phyloP scores from a whole-genome alignment of 1,284 basidiomycete genomes.

The Meripilus lineatus region DNA sequence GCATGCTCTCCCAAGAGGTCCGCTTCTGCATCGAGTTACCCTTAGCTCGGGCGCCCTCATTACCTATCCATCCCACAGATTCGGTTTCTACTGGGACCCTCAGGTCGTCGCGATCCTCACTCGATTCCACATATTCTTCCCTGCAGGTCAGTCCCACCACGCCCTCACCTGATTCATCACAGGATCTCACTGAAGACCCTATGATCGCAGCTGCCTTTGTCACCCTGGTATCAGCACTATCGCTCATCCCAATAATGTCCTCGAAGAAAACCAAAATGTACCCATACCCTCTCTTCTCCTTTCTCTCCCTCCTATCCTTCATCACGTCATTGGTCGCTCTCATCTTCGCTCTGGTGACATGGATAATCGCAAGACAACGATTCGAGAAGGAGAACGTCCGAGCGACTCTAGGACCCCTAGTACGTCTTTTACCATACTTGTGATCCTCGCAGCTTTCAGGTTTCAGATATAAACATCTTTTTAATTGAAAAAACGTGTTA shows the following conservation, averaged over 20 bases:
- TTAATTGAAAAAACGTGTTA: no score
- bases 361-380: constrained; percentile 17
- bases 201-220: constrained; percentile 21
- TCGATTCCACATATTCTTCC: constrained; percentile 23
- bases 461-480: no score
- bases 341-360: constrained; percentile 22
- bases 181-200: background rate
- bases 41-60: background rate
- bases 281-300: constrained; percentile 20
- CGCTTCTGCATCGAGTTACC: constrained; percentile 3
- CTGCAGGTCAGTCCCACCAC: constrained; percentile 20
- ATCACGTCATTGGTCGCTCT: constrained; percentile 22
- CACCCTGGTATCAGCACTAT: constrained; percentile 17
- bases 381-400: constrained; percentile 19
- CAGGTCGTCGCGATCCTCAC: constrained; percentile 21
- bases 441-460: background rate
- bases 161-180: background rate
- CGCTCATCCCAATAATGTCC: constrained; percentile 22
- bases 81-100: constrained; percentile 23
- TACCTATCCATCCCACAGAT: constrained; percentile 10
- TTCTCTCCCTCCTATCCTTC: constrained; percentile 21
- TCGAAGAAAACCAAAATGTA: constrained; percentile 16
- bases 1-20: constrained; percentile 20
- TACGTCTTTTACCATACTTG: constrained; percentile 12
- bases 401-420: constrained; percentile 25